Percentiles rank a stretch among this genome's conserved stretches.
phyloP scores from a whole-genome alignment of 495 filamentous ascomycete species.

The Hapsidospora chrysogenum region DNA sequence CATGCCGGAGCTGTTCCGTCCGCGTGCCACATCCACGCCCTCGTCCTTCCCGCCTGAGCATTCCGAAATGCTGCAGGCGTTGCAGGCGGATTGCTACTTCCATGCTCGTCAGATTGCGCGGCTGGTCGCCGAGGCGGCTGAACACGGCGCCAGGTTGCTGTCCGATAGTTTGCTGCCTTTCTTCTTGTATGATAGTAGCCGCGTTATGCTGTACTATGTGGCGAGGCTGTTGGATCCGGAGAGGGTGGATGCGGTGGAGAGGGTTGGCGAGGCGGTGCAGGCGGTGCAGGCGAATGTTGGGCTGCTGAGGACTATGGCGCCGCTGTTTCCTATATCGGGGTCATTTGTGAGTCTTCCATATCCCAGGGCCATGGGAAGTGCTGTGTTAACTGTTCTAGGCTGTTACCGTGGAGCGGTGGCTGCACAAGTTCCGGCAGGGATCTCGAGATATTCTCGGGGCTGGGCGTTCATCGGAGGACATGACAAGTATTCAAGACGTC shows the following conservation, averaged over 20 bases:
- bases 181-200: slow-evolving; percentile 1
- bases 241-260: slow-evolving; percentile 1
- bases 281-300: not conserved
- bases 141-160: slow-evolving; percentile 1
- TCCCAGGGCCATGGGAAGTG: not conserved
- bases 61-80: not conserved
- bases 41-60: slow-evolving; percentile 1
- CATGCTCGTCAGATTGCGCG: slow-evolving; percentile 3
- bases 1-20: slow-evolving; percentile 1
- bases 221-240: not conserved
- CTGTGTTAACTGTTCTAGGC: not conserved
- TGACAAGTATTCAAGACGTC: not conserved
- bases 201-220: slow-evolving; percentile 3
- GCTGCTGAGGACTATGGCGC: not conserved
- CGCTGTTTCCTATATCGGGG: not conserved
- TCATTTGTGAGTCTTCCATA: not conserved
- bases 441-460: not conserved
- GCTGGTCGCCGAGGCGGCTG: slow-evolving; percentile 1
- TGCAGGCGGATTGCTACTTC: slow-evolving; percentile 1
- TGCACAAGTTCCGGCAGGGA: slow-evolving; percentile 1
- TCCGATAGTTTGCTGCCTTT: not conserved
- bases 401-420: slow-evolving; percentile 1
- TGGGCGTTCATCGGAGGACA: not conserved
- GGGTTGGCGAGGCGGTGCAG: not conserved
- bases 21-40: not conserved